Evolutionary conservation across 257 asterid genomes (phyloP).

Genomic region (Agastache rugosa): DNA sequence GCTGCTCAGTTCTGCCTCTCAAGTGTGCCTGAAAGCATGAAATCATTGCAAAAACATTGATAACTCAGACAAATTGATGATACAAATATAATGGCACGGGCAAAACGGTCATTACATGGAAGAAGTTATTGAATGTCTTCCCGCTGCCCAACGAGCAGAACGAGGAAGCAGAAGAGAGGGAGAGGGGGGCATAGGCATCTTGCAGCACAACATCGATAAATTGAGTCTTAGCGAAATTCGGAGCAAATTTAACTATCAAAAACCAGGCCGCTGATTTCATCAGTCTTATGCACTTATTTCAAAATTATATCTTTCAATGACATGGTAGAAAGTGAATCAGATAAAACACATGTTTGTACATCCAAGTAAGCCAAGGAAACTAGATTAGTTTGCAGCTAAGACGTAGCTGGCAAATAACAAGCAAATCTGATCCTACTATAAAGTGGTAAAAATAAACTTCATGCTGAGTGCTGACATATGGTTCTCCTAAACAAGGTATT

Average conservation of each 20-base stretch:
- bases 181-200: neutral
- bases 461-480: neutral
- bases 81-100: neutral
- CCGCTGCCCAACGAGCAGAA: neutral
- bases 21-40: slow-evolving; percentile 53
- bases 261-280: neutral
- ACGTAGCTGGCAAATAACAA: neutral
- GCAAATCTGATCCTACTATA: neutral
- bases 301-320: neutral
- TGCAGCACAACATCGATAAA: neutral
- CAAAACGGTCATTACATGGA: neutral
- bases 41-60: slow-evolving; percentile 30
- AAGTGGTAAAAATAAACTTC: neutral
- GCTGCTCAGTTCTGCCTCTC: slow-evolving; percentile 58
- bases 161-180: neutral
- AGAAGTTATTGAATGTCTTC: neutral
- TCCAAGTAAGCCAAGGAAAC: slow-evolving; percentile 22
- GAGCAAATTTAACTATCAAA: neutral
- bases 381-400: neutral
- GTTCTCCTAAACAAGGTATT: neutral
- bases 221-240: neutral
- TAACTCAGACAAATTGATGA: neutral
- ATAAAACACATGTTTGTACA: neutral
- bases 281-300: neutral
- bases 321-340: neutral